phyloP scores from a whole-genome alignment of 1,139 yeast species.

The Trichomonascaceae sp. region DNA sequence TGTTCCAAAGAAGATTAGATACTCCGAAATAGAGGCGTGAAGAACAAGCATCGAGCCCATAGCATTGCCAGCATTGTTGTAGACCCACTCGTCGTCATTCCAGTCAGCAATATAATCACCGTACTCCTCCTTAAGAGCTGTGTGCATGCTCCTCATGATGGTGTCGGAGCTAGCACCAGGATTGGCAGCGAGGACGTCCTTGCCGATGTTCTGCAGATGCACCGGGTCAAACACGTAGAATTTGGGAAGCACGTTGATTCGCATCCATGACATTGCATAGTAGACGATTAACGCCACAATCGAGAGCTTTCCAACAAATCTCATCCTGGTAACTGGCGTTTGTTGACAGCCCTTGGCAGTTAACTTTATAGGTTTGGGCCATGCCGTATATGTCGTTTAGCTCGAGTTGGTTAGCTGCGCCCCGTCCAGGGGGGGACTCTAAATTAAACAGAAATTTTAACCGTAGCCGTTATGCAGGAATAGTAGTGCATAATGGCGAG shows the following conservation, averaged over 20 bases:
- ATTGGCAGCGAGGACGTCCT: conserved; percentile 36
- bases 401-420: too few species aligned
- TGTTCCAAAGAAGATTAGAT: conserved; percentile 77
- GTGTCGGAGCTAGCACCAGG: conserved; percentile 51
- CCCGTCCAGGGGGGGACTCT: too few species aligned
- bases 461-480: too few species aligned
- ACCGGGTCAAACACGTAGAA: conserved; percentile 46
- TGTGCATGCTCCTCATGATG: conserved; percentile 47
- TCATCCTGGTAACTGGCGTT: conserved; percentile 5
- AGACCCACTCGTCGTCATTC: conserved; percentile 77
- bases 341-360: too few species aligned
- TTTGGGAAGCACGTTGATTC: conserved; percentile 35
- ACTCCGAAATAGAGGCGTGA: conserved; percentile 93
- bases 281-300: conserved; percentile 7
- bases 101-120: conserved; percentile 58
- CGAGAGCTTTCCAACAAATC: conserved; percentile 6
- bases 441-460: too few species aligned
- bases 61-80: conserved; percentile 97
- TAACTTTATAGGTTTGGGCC: too few species aligned
- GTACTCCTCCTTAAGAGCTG: conserved; percentile 46
- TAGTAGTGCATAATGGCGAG: too few species aligned
- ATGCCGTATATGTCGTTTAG: too few species aligned
- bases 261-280: conserved; percentile 10
- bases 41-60: conserved; percentile 95
- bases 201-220: conserved; percentile 33